Evolutionary conservation across 2,329 filamentous ascomycete species (phyloP), one percentile per base, ranked within the genome.

Genomic region (Camillea tinctor): DNA sequence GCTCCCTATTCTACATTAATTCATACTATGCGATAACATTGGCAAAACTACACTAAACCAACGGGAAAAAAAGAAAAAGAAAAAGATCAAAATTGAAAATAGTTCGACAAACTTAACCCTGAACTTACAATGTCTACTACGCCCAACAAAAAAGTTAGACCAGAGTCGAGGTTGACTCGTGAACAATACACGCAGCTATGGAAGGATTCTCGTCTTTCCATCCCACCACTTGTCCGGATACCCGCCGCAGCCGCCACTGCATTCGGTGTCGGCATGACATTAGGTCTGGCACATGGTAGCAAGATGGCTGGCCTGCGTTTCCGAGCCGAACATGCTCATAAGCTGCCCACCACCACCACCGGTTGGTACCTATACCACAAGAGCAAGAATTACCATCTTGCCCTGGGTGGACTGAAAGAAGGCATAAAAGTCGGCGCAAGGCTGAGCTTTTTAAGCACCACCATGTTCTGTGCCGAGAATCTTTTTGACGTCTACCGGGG

Each of bases 301-400:
- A 88, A 88, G 71, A 87, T 84, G 72, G 86, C 91, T 0, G 88
- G 90, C 55, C 82, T 96, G 60, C 89, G 90, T 48, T 99, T 97
- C 79, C 89, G 94, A 58, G 95, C 95, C 61, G 95, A 99, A 77
- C 96, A 99, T 73, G 93, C 95, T 1, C 95, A 99, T 80, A 91
- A 94, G 66, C 87, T 97, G 63, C 95, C 95, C 20, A 88, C 86
- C 3, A 88, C 88, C 1, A 88, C 91, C 23, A 86, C 88, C 1
- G 94, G 93, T 19, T 99, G 95, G 95, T 99, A 94, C 73, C 85
- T 98, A n/a, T 99, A 99, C 76, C 94, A 98, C 80, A 97, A 97
- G 78, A 92, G 88, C 73, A 98, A 98, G 77, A 98, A 97, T 76
- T 98, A 99, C 79, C 87, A 92, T 69, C 84, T 90, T 55, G 88